A percentile compares a stretch with the other conserved stretches of the same genome.
Conservation (phyloP, 305 asterid species). For the Euphrasia arctica region DNA sequence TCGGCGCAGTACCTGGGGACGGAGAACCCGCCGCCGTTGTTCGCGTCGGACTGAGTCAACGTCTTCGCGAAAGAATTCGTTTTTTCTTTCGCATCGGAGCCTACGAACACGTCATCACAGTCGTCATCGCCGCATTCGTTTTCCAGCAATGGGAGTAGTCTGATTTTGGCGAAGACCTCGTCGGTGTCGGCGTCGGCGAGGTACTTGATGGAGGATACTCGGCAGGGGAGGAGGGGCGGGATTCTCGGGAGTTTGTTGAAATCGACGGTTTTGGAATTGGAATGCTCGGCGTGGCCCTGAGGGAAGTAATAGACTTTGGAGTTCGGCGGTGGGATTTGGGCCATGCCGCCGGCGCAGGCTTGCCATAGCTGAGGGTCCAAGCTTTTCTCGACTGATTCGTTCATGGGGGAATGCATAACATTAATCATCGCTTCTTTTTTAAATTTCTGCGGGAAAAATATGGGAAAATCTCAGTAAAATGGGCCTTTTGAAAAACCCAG, state of each 20-base stretch:
- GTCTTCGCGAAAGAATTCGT: conserved; percentile 82
- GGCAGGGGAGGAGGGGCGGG: conserved; percentile 54
- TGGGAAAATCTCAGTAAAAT: conserved; percentile 4
- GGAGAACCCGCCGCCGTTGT: conserved; percentile 94
- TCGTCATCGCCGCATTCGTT: conserved; percentile 38
- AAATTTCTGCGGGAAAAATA: conserved; percentile 27
- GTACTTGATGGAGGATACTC: conserved; percentile 51
- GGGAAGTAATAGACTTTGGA: conserved; percentile 72
- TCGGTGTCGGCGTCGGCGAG: conserved; percentile 77
- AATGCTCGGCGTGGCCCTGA: conserved; percentile 87
- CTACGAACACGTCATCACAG: conserved; percentile 32
- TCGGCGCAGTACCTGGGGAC: conserved; percentile 91
- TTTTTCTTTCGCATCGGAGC: conserved; percentile 49
- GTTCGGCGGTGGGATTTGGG: conserved; percentile 57
- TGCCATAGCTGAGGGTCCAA: conserved; percentile 85
- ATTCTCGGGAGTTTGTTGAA: conserved; percentile 47
- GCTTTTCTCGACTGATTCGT: conserved; percentile 41
- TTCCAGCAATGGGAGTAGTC: conserved; percentile 44
- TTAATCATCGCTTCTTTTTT: conserved; percentile 43
- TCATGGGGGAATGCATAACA: conserved; percentile 60
- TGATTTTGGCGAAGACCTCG: conserved; percentile 67
- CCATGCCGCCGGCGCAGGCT: conserved; percentile 94
- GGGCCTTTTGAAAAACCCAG: no score
- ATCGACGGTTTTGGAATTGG: conserved; percentile 40
- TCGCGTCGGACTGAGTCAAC: conserved; percentile 86